A percentile compares a stretch with the other conserved stretches of the same genome.
Conservation (phyloP, 2,329 filamentous ascomycete genomes). For the Parasarocladium wereldwijsianum region DNA sequence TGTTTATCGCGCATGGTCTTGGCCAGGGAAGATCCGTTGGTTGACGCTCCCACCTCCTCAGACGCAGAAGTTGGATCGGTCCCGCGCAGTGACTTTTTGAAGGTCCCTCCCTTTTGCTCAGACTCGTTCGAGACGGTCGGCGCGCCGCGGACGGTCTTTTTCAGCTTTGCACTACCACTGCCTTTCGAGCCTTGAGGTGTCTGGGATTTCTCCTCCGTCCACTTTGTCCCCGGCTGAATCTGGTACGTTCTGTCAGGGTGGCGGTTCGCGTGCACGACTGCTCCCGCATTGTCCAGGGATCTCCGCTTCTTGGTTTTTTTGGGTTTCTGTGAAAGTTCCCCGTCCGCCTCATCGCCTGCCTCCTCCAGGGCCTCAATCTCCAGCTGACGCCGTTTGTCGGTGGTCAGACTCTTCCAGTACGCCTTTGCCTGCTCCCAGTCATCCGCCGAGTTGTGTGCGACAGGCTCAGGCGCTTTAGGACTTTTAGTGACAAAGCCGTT, state of each 20-base stretch:
- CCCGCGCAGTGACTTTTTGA: constrained; percentile 5
- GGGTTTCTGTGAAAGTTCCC: constrained; percentile 9
- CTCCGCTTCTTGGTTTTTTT: constrained; percentile 21
- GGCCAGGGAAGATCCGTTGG: too few species aligned
- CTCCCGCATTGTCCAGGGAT: constrained; percentile 2
- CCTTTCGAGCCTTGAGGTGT: background rate
- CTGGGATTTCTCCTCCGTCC: constrained; percentile 10
- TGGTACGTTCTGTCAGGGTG: constrained; percentile 20
- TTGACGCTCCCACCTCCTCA: too few species aligned
- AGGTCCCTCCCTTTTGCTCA: background rate
- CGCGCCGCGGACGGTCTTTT: constrained; percentile 30
- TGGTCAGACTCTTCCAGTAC: constrained; percentile 54
- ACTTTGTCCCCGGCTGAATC: constrained; percentile 20
- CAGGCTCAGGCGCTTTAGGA: background rate
- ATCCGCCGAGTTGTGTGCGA: constrained; percentile 12
- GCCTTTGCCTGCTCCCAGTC: constrained; percentile 56
- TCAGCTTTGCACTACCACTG: constrained; percentile 18
- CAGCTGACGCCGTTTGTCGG: constrained; percentile 46
- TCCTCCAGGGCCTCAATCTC: constrained; percentile 42
- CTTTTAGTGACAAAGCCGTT: too few species aligned
- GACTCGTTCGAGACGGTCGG: constrained; percentile 7
- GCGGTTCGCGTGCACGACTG: constrained; percentile 7
- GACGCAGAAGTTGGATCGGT: too few species aligned
- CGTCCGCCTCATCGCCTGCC: constrained; percentile 29
- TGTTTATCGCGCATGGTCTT: too few species aligned